Conservation (phyloP, 2,329 filamentous ascomycete species). For the Oidium heveae region DNA sequence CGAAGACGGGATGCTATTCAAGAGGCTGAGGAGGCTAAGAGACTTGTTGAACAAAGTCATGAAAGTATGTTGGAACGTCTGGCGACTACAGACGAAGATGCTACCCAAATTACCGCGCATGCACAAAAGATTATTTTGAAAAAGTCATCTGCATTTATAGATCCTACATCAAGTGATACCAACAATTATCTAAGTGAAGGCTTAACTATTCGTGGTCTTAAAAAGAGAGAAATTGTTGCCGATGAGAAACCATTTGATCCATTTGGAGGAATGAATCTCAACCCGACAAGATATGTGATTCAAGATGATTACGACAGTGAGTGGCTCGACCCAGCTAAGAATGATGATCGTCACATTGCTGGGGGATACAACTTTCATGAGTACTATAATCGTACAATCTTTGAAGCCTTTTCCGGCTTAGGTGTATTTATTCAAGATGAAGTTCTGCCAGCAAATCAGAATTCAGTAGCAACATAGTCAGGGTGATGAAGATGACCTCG, state of each 20-base stretch:
- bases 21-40: constrained; percentile 47
- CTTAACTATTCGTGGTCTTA: constrained; percentile 57
- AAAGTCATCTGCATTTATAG: constrained; percentile 30
- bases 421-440: constrained; percentile 42
- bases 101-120: constrained; percentile 30
- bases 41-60: constrained; percentile 33
- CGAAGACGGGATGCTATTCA: constrained; percentile 32
- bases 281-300: constrained; percentile 43
- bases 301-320: constrained; percentile 48
- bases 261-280: constrained; percentile 50
- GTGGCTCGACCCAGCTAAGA: constrained; percentile 41
- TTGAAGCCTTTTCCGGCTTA: constrained; percentile 74
- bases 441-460: background rate
- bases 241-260: constrained; percentile 65
- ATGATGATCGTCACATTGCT: constrained; percentile 39
- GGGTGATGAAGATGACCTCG: no score
- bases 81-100: constrained; percentile 33
- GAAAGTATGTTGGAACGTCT: constrained; percentile 47
- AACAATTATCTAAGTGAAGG: constrained; percentile 8
- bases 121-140: constrained; percentile 38
- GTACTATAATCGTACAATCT: constrained; percentile 57
- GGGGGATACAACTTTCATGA: constrained; percentile 68
- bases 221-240: constrained; percentile 32
- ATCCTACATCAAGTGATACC: constrained; percentile 5
- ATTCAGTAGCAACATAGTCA: background rate